phyloP scores from a whole-genome alignment of 768 basidiomycete genomes.

The Trametes cubensis region DNA sequence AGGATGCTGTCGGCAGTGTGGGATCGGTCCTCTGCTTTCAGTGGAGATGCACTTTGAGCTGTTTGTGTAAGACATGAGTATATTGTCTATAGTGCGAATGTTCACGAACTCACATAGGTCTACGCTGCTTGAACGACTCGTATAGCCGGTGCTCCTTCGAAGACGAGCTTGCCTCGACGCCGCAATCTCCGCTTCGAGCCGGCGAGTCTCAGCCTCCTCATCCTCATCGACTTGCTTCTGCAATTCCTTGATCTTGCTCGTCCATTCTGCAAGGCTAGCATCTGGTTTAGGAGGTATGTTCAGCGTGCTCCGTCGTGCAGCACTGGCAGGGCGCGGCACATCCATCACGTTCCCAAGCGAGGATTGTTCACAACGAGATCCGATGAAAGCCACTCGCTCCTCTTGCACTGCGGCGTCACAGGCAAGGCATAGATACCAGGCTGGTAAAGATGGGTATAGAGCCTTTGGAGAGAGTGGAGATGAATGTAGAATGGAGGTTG shows the following conservation, averaged over 20 bases:
- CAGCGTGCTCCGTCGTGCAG: conserved; percentile 31
- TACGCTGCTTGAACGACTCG: conserved; percentile 41
- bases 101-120: conserved; percentile 49
- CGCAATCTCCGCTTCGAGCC: conserved; percentile 60
- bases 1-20: conserved; percentile 27
- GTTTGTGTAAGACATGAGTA: not conserved
- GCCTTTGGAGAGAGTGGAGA: not conserved
- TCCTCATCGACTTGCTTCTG: conserved; percentile 82
- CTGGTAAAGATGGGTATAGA: not conserved
- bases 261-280: conserved; percentile 77
- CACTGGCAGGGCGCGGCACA: conserved; percentile 15
- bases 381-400: not conserved
- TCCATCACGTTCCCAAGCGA: conserved; percentile 16
- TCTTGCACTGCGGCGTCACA: not conserved
- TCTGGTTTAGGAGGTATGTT: conserved; percentile 49
- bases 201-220: conserved; percentile 74
- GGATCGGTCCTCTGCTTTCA: conserved; percentile 30
- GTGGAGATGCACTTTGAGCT: conserved; percentile 27
- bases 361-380: not conserved
- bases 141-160: conserved; percentile 45
- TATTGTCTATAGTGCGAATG: not conserved
- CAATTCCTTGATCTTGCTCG: conserved; percentile 75
- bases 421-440: not conserved
- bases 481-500: not conserved
- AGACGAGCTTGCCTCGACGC: conserved; percentile 50